phyloP scores from a whole-genome alignment of 2,329 filamentous ascomycete genomes.

The Thielaviopsis musarum region DNA sequence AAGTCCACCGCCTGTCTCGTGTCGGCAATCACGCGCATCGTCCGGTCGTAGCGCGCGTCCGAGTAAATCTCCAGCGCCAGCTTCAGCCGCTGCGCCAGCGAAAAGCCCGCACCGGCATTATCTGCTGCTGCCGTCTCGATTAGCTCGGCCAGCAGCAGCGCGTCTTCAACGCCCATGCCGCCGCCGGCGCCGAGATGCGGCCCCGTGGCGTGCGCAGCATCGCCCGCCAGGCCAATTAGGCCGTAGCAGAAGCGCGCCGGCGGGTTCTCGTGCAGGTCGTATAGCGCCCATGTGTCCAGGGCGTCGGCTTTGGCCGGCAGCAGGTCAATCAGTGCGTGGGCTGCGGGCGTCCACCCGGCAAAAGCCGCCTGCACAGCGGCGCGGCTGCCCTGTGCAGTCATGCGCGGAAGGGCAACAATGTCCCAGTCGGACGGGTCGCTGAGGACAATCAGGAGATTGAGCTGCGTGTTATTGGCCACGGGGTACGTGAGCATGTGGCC shows the following conservation, averaged over 20 bases:
- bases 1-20: slow-evolving; percentile 18
- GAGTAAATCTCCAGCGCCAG: slow-evolving; percentile 18
- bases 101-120: neutral
- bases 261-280: slow-evolving; percentile 11
- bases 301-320: slow-evolving; percentile 24
- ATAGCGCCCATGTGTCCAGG: slow-evolving; percentile 20
- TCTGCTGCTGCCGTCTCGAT: neutral
- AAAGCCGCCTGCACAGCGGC: neutral
- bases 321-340: slow-evolving; percentile 23
- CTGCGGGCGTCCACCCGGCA: slow-evolving; percentile 10
- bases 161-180: slow-evolving; percentile 18
- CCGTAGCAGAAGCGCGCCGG: slow-evolving; percentile 12
- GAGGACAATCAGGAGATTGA: slow-evolving; percentile 39
- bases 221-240: slow-evolving; percentile 14
- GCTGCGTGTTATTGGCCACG: slow-evolving; percentile 34
- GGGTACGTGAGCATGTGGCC: slow-evolving; percentile 46
- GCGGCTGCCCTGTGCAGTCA: neutral
- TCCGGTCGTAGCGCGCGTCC: slow-evolving; percentile 17
- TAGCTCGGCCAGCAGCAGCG: slow-evolving; percentile 6
- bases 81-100: neutral
- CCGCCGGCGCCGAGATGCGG: slow-evolving; percentile 17
- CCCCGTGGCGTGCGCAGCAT: slow-evolving; percentile 16
- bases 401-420: slow-evolving; percentile 11
- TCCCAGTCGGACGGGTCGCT: slow-evolving; percentile 24
- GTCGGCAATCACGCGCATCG: slow-evolving; percentile 18